These are phyloP conservation scores for Arabidopsis hybrid DNA, from an alignment of 441 rosid species.

Conservation along the genomic window DNA sequence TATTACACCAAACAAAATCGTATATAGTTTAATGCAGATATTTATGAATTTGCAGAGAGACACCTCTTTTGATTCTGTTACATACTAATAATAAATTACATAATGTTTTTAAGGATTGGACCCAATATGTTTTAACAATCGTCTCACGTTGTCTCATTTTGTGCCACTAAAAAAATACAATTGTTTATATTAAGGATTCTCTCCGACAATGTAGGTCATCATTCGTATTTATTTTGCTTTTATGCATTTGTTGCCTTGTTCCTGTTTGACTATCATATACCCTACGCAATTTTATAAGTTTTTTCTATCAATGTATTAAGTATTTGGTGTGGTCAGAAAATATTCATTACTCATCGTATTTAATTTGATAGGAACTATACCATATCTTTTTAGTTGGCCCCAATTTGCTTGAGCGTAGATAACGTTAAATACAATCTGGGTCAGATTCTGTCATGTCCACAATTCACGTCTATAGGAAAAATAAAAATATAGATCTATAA, in stretches of 20 bases:
- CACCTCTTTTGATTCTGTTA: conserved; percentile 28
- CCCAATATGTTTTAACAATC: conserved; percentile 42
- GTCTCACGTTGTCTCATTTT: conserved; percentile 45
- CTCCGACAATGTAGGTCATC: conserved; percentile 44
- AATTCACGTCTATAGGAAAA: too few relatives aligned
- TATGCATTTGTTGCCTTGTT: conserved; percentile 39
- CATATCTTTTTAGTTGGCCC: conserved; percentile 18
- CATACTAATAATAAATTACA: not conserved
- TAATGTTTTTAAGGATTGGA: conserved; percentile 18
- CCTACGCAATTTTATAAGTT: conserved; percentile 3
- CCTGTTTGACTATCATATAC: conserved; percentile 29
- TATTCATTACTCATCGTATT: conserved; percentile 22
- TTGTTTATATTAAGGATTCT: conserved; percentile 46
- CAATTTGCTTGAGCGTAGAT: conserved; percentile 2
- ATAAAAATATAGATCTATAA: too few relatives aligned
- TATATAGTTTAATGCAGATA: not conserved
- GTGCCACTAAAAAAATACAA: conserved; percentile 42
- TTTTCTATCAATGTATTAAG: not conserved
- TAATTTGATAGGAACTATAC: conserved; percentile 34
- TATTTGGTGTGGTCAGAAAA: conserved; percentile 8
- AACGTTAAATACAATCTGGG: conserved; percentile 4
- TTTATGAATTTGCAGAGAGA: conserved; percentile 11
- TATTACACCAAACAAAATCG: not conserved
- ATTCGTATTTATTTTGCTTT: conserved; percentile 40
- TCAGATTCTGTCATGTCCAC: too few relatives aligned